Conservation (phyloP, 805 yeast species). For the Kodamaea fukazawae region DNA sequence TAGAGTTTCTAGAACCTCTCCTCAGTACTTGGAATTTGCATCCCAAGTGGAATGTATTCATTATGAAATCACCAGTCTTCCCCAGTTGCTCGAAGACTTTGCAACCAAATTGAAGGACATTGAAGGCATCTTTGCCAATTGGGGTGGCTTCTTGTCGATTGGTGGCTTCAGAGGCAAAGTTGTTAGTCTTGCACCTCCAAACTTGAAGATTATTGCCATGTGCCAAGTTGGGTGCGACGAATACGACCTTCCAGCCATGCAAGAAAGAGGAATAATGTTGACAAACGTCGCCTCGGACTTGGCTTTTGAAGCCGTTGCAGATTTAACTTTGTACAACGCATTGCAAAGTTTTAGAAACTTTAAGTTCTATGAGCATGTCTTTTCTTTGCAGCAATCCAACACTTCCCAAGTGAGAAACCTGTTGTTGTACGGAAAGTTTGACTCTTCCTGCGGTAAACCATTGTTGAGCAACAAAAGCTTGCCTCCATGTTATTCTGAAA, state of each 20-base stretch:
- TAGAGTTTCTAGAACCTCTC: slow-evolving; percentile 16
- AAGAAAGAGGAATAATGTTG: slow-evolving; percentile 19
- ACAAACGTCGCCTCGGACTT: slow-evolving; percentile 24
- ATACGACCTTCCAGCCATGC: slow-evolving; percentile 19
- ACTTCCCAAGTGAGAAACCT: slow-evolving; percentile 13
- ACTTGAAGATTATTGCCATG: slow-evolving; percentile 20
- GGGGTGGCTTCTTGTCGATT: slow-evolving; percentile 20
- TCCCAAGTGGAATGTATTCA: slow-evolving; percentile 19
- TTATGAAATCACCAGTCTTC: slow-evolving; percentile 16
- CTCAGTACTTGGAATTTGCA: slow-evolving; percentile 17
- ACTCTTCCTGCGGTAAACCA: slow-evolving; percentile 8
- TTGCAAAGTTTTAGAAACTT: slow-evolving; percentile 26
- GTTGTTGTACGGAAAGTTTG: slow-evolving; percentile 14
- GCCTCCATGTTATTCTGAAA: slow-evolving; percentile 28
- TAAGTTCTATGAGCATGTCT: slow-evolving; percentile 12
- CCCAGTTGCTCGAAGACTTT: slow-evolving; percentile 18
- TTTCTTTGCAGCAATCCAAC: slow-evolving; percentile 13
- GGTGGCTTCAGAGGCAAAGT: slow-evolving; percentile 23
- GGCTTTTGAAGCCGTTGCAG: slow-evolving; percentile 28
- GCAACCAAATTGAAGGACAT: slow-evolving; percentile 15
- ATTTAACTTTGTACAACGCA: slow-evolving; percentile 23
- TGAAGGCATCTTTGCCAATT: slow-evolving; percentile 24
- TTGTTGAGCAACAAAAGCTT: not conserved
- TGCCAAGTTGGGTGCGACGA: slow-evolving; percentile 25
- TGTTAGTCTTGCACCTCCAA: slow-evolving; percentile 17